Conservation (phyloP, 768 basidiomycete species). For the Termitomyces sp. region DNA sequence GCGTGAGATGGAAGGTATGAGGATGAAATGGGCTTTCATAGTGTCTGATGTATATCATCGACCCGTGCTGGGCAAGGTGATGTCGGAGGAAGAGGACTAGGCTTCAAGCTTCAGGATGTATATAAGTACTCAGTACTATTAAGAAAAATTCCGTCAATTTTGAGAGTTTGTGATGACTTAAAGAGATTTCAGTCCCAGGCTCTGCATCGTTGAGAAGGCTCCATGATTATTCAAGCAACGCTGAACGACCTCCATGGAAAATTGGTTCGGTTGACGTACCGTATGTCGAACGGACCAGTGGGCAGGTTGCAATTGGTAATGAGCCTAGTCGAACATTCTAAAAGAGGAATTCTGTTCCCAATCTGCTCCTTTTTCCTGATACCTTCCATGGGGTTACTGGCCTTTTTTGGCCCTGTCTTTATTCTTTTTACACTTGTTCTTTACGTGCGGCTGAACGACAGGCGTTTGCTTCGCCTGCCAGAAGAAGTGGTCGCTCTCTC, state of each 20-base stretch:
- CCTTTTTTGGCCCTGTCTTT: neutral
- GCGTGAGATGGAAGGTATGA: conserved; percentile 1
- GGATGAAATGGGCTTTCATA: conserved; percentile 5
- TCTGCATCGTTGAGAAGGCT: no score
- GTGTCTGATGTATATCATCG: conserved; percentile 5
- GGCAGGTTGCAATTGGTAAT: no score
- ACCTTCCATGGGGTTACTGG: conserved; percentile 9
- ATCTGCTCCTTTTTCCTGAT: neutral
- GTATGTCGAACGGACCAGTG: no score
- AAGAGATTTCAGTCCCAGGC: no score
- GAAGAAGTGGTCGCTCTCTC: conserved; percentile 46
- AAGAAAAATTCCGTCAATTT: no score
- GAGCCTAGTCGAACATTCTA: no score
- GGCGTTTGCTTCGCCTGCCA: conserved; percentile 50
- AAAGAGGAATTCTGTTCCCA: neutral
- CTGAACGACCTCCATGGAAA: no score
- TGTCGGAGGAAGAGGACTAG: neutral
- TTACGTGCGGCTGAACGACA: conserved; percentile 49
- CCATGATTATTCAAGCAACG: no score
- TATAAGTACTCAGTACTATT: no score
- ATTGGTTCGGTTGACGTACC: no score
- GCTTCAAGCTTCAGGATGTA: no score
- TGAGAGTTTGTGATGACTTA: no score
- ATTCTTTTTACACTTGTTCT: conserved; percentile 22
- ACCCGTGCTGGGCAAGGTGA: neutral